These are phyloP conservation scores for Conoideocrella luteorostrata DNA, from an alignment of 2,329 filamentous ascomycete genomes.

Conservation along the genomic window DNA sequence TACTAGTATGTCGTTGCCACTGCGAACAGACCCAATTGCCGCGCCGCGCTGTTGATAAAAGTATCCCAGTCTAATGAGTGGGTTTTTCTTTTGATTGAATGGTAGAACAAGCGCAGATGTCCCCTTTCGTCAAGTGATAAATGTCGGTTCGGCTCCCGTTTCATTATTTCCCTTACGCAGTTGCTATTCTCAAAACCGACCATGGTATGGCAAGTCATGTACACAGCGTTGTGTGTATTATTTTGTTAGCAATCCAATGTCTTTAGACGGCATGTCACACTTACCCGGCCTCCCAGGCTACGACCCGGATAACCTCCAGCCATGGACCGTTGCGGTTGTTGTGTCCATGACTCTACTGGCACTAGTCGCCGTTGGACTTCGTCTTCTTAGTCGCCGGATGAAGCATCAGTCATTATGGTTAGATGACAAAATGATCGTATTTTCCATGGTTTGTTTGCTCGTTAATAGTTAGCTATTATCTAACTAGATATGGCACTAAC, in stretches of 20 bases:
- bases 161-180: too few relatives aligned
- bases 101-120: too few relatives aligned
- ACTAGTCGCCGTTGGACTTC: slow-evolving; percentile 28
- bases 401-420: slow-evolving; percentile 37
- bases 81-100: too few relatives aligned
- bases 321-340: slow-evolving; percentile 33
- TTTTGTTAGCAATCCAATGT: slow-evolving; percentile 3
- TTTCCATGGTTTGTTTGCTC: slow-evolving; percentile 36
- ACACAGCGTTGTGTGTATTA: not conserved
- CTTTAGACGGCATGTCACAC: slow-evolving; percentile 9
- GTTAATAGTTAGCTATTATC: too few relatives aligned
- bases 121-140: too few relatives aligned
- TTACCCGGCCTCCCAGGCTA: slow-evolving; percentile 15
- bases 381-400: slow-evolving; percentile 33
- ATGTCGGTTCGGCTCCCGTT: too few relatives aligned
- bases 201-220: too few relatives aligned
- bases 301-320: slow-evolving; percentile 29
- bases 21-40: too few relatives aligned
- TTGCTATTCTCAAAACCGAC: too few relatives aligned
- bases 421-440: slow-evolving; percentile 43
- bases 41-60: too few relatives aligned
- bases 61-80: too few relatives aligned
- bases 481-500: not conserved
- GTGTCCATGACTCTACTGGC: slow-evolving; percentile 35
- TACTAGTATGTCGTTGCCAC: too few relatives aligned